Evolutionary conservation across 2,329 filamentous ascomycete species (phyloP), one percentile per base, ranked within the genome.

Genomic region (Colletotrichum sp.): DNA sequence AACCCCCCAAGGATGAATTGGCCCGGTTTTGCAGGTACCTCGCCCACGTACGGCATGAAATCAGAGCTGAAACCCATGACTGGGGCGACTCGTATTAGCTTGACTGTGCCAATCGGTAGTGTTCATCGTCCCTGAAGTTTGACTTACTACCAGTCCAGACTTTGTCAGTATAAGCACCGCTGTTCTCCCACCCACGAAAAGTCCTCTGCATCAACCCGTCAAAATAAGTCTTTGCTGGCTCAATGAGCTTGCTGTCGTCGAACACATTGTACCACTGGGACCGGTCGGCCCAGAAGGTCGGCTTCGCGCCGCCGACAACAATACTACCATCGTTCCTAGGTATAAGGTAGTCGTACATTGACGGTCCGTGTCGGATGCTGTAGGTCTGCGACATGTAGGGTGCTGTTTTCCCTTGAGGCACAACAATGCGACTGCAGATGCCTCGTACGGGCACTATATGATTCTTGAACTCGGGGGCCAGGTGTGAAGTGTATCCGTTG

Each of bases 331-430:
- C 82, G 0, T 88, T 88, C 1, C 91, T 86, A 2, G 90, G 87
- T 8, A 94, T 90, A 87, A 94, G 91, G 81, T 94, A 95, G 76
- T 94, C 93, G 79, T 92, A 93, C 1, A 92, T 91, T 21, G 85
- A 82, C 3, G 86, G 85, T 79, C 52, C 57, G 36, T 91, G 92
- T 26, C 93, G 89, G 77, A 94, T 91, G n/a, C 88, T 92, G 79
- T 92, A 93, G 2, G 91, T 92, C 5, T 85, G 36, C 87, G 7
- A 84, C 81, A 34, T 91, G 79, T 12, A 86, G 85, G 15, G 49
- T 24, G 28, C 28, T 16, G 5, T 49, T 81, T 77, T 3, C 68
- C 67, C 5, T 18, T 39, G 36, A 18, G 36, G 36, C 16, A 39
- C 36, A 18, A 18, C 36, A 8, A 39, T 39, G 36, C 36, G 36